Percentiles rank a stretch among this genome's conserved stretches.
Evolutionary conservation across 352 stramenopile species (phyloP).

Genomic region (Phytophthora fragariaefolia): DNA sequence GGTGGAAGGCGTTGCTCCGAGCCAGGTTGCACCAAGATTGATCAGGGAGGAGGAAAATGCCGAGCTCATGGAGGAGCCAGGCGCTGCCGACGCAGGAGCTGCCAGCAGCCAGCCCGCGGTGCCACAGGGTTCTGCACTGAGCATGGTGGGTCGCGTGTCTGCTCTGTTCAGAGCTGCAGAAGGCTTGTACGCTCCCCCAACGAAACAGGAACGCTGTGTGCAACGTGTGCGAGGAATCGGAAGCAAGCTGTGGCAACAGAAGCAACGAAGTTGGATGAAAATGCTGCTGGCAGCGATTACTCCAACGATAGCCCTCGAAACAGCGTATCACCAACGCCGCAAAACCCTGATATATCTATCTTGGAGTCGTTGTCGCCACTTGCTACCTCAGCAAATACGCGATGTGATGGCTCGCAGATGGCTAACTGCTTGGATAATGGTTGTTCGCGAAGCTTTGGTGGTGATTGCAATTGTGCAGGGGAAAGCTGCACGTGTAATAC

Average conservation of each 20-base stretch:
- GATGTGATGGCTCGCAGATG: conserved; percentile 46
- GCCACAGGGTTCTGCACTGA: conserved; percentile 65
- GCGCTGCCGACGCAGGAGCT: conserved; percentile 63
- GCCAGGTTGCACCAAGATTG: conserved; percentile 78
- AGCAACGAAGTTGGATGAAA: not conserved
- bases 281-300: conserved; percentile 20
- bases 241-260: conserved; percentile 14
- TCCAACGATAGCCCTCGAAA: conserved; percentile 22
- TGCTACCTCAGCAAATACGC: conserved; percentile 24
- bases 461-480: conserved; percentile 62
- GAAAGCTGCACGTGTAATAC: conserved; percentile 62
- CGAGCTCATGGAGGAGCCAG: conserved; percentile 75
- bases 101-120: conserved; percentile 63
- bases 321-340: conserved; percentile 18
- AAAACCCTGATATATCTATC: conserved; percentile 12
- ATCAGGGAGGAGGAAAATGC: conserved; percentile 84
- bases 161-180: conserved; percentile 60
- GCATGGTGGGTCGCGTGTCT: conserved; percentile 69
- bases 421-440: conserved; percentile 74
- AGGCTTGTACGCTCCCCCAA: conserved; percentile 57
- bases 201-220: conserved; percentile 48
- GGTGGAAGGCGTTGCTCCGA: conserved; percentile 76
- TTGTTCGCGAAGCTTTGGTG: conserved; percentile 68
- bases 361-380: conserved; percentile 26
- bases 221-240: conserved; percentile 45